A percentile compares a stretch with the other conserved stretches of the same genome.
Conservation (phyloP, 116 monocot genomes). For the Posidonia oceanica region DNA sequence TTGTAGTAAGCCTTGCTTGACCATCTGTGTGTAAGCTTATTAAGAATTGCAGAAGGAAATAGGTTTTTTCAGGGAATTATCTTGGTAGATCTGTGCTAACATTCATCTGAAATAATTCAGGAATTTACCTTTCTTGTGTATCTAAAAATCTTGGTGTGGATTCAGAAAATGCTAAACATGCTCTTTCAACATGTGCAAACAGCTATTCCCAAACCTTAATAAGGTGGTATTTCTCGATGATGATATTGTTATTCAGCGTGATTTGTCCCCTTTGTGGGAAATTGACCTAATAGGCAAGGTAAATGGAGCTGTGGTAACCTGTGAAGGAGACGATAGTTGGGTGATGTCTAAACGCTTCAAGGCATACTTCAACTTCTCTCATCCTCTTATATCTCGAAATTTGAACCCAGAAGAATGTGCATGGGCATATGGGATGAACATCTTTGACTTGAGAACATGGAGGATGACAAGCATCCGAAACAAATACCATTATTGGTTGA, state of each 20-base stretch:
- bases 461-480: constrained; percentile 69
- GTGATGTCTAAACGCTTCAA: constrained; percentile 86
- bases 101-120: too few relatives aligned
- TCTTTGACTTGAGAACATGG: constrained; percentile 78
- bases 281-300: constrained; percentile 83
- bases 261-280: constrained; percentile 63
- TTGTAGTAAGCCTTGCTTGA: too few relatives aligned
- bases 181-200: not conserved
- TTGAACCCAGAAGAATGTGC: constrained; percentile 79
- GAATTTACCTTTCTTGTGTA: not conserved
- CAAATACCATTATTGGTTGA: constrained; percentile 83
- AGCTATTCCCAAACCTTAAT: constrained; percentile 85
- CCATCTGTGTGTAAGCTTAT: too few relatives aligned
- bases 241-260: constrained; percentile 81
- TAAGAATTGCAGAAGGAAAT: too few relatives aligned
- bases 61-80: too few relatives aligned
- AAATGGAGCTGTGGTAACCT: constrained; percentile 95
- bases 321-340: constrained; percentile 76
- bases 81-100: too few relatives aligned
- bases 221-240: constrained; percentile 97
- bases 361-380: constrained; percentile 90
- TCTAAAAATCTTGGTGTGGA: too few relatives aligned
- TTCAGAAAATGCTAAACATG: too few relatives aligned
- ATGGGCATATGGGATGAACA: constrained; percentile 98
- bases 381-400: constrained; percentile 60